Conservation (phyloP, 805 yeast genomes). For the Saturnispora serradocipensis region DNA sequence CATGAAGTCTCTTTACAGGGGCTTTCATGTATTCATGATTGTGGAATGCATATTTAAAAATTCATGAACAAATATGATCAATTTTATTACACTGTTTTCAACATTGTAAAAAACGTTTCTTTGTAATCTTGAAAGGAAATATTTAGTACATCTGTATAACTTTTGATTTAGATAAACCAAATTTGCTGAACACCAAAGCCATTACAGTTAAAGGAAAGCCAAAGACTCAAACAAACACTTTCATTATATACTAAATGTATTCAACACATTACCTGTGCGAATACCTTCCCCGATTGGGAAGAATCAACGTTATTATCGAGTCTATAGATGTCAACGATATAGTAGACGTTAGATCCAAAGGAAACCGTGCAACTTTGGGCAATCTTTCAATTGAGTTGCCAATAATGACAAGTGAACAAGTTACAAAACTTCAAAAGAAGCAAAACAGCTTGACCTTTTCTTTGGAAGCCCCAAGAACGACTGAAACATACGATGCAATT, state of each 20-base stretch:
- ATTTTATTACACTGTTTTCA: too few relatives aligned
- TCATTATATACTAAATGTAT: neutral
- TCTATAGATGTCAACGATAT: neutral
- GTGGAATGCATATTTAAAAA: too few relatives aligned
- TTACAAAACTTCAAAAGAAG: neutral
- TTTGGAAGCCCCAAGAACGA: neutral
- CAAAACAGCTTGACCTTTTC: neutral
- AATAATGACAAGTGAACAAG: neutral
- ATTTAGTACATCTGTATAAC: too few relatives aligned
- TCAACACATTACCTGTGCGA: neutral
- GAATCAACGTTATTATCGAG: neutral
- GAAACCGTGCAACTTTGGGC: neutral
- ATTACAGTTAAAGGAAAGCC: too few relatives aligned
- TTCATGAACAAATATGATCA: too few relatives aligned
- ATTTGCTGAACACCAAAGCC: too few relatives aligned
- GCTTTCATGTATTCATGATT: too few relatives aligned
- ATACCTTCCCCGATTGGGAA: constrained; percentile 5
- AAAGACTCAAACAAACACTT: too few relatives aligned
- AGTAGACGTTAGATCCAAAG: neutral
- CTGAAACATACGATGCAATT: constrained; percentile 2
- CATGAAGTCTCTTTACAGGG: too few relatives aligned
- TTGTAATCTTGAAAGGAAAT: too few relatives aligned
- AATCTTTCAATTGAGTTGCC: constrained; percentile 1
- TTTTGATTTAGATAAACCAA: too few relatives aligned
- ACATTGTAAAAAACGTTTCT: too few relatives aligned